A percentile compares a stretch with the other conserved stretches of the same genome.
phyloP scores from a whole-genome alignment of 2,329 filamentous ascomycete genomes.

The Stemphylium lycopersici region DNA sequence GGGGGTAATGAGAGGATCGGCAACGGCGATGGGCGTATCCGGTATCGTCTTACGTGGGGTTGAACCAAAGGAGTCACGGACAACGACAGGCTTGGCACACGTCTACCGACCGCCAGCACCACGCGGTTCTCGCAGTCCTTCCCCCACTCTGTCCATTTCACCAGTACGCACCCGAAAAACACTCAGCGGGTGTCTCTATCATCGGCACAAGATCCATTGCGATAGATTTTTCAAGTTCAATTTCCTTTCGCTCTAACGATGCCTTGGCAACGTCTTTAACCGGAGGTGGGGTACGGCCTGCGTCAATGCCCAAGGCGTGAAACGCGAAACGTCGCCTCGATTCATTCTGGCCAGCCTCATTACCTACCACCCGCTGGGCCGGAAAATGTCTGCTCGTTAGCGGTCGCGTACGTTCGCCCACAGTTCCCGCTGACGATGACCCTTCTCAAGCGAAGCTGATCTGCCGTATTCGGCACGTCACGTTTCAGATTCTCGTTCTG shows the following conservation, averaged over 20 bases:
- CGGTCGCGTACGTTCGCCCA: conserved; percentile 12
- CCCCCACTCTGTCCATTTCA: no score
- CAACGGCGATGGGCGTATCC: background rate
- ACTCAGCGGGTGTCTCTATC: background rate
- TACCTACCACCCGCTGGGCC: conserved; percentile 2
- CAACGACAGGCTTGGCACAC: conserved; percentile 2
- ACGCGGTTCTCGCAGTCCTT: background rate
- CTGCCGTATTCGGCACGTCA: conserved; percentile 2
- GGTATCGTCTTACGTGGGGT: background rate
- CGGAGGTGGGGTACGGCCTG: background rate
- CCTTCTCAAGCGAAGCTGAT: conserved; percentile 3
- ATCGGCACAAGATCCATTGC: background rate
- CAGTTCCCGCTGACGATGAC: conserved; percentile 2
- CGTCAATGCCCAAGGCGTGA: conserved; percentile 4
- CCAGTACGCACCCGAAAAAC: background rate
- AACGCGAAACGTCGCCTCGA: conserved; percentile 10
- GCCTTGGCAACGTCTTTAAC: conserved; percentile 2
- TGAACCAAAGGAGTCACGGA: background rate
- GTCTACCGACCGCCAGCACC: background rate
- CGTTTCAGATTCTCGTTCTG: conserved; percentile 12
- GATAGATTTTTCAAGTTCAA: background rate
- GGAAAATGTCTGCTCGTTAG: conserved; percentile 1
- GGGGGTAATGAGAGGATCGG: background rate
- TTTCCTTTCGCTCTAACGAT: background rate
- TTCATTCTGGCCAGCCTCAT: conserved; percentile 5